A percentile compares a stretch with the other conserved stretches of the same genome.
Conservation (phyloP, 2,329 filamentous ascomycete species). For the Cercospora sp. region DNA sequence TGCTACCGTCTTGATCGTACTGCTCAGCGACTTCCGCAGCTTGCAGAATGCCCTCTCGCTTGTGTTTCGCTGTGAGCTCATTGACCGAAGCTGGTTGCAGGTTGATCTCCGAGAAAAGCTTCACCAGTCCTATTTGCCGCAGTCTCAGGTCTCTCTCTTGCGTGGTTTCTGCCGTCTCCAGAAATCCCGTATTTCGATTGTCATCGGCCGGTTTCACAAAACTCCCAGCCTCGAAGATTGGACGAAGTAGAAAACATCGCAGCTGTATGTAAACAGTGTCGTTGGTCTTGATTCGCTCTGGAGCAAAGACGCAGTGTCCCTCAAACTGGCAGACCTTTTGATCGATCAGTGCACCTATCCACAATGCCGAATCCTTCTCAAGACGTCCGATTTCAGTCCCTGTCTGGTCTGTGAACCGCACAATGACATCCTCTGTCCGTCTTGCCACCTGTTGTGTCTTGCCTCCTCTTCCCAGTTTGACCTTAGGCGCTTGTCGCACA, state of each 20-base stretch:
- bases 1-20: conserved; percentile 59
- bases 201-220: conserved; percentile 64
- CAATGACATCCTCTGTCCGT: conserved; percentile 78
- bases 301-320: conserved; percentile 83
- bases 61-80: conserved; percentile 71
- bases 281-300: conserved; percentile 80
- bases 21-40: conserved; percentile 88
- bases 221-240: conserved; percentile 67
- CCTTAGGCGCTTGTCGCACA: conserved; percentile 66
- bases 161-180: conserved; percentile 79
- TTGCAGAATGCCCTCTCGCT: conserved; percentile 78
- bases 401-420: conserved; percentile 78
- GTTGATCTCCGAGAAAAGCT: conserved; percentile 84
- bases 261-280: conserved; percentile 94
- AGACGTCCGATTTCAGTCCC: conserved; percentile 85
- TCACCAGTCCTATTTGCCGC: conserved; percentile 83
- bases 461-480: conserved; percentile 44
- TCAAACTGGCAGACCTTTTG: conserved; percentile 86
- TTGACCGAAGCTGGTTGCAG: conserved; percentile 75
- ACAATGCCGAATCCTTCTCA: conserved; percentile 81
- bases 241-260: conserved; percentile 70
- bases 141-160: conserved; percentile 83
- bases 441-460: conserved; percentile 53
- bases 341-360: conserved; percentile 90
- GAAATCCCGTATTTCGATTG: conserved; percentile 72